Evolutionary conservation across 345 rosid species (phyloP).

Genomic region (Psidium friedrichsthalianum): DNA sequence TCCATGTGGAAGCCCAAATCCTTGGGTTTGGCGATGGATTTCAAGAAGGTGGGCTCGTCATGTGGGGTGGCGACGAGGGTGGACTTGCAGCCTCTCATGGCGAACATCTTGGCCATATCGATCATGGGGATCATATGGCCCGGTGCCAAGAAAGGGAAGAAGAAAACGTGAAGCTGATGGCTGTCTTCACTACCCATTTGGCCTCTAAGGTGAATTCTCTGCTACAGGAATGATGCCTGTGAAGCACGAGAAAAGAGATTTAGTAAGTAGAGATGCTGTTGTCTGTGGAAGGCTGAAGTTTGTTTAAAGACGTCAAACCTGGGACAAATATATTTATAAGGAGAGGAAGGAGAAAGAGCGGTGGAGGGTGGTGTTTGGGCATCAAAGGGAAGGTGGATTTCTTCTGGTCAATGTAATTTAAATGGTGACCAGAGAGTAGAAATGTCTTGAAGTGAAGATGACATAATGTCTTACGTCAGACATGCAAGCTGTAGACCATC

Average conservation of each 20-base stretch:
- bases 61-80: slow-evolving; percentile 22
- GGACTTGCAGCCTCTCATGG: slow-evolving; percentile 14
- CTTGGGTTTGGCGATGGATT: background rate
- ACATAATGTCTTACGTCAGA: background rate
- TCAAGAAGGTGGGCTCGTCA: slow-evolving; percentile 5
- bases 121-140: slow-evolving; percentile 26
- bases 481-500: background rate
- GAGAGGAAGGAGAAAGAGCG: too few relatives aligned
- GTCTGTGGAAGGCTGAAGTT: too few relatives aligned
- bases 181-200: background rate
- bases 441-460: too few relatives aligned
- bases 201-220: too few relatives aligned
- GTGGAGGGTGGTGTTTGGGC: background rate
- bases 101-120: slow-evolving; percentile 34
- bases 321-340: too few relatives aligned
- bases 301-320: too few relatives aligned
- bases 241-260: background rate
- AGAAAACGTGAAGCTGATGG: slow-evolving; percentile 15
- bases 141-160: slow-evolving; percentile 24
- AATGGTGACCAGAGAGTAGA: background rate
- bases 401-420: background rate
- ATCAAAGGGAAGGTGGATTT: background rate
- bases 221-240: background rate
- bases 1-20: slow-evolving; percentile 8
- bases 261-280: too few relatives aligned